Percentiles rank a stretch among this genome's conserved stretches.
These are phyloP conservation scores for Albophoma yamanashiensis DNA, from an alignment of 2,329 filamentous ascomycete species.

Conservation along the genomic window DNA sequence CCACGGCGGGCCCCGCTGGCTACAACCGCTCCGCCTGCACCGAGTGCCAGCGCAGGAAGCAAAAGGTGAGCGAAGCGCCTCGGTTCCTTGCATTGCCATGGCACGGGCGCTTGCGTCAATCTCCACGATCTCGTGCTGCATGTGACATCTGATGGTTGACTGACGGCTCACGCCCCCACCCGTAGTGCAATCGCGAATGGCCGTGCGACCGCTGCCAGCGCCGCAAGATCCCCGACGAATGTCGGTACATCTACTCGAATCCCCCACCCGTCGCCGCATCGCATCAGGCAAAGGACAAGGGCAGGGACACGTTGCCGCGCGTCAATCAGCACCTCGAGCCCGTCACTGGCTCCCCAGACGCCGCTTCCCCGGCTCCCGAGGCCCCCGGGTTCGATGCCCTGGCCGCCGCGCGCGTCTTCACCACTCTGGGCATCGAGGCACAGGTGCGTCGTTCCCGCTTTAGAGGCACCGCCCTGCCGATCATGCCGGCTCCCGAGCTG, in stretches of 20 bases:
- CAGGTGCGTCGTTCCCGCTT: not conserved
- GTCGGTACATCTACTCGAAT: constrained; percentile 12
- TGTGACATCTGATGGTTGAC: not conserved
- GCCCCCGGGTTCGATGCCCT: constrained; percentile 8
- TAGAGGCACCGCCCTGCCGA: not conserved
- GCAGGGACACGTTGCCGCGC: not conserved
- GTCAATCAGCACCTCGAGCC: not conserved
- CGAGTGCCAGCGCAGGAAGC: constrained; percentile 29
- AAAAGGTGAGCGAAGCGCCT: constrained; percentile 16
- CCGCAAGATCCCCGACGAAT: constrained; percentile 18
- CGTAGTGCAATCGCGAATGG: constrained; percentile 21
- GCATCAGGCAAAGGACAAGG: constrained; percentile 2
- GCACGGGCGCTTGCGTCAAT: not conserved
- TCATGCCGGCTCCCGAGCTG: not conserved
- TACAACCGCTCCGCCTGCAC: constrained; percentile 27
- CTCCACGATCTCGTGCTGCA: not conserved
- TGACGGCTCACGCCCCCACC: not conserved
- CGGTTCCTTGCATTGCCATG: not conserved
- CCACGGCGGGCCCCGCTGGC: not conserved
- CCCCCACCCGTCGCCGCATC: not conserved
- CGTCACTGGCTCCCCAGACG: not conserved
- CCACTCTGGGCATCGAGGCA: constrained; percentile 10
- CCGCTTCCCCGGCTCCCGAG: not conserved
- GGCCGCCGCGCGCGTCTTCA: constrained; percentile 10
- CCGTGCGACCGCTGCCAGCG: constrained; percentile 20